These are phyloP conservation scores for Glycyrrhiza uralensis DNA, from an alignment of 306 rosid genomes.

Conservation along the genomic window DNA sequence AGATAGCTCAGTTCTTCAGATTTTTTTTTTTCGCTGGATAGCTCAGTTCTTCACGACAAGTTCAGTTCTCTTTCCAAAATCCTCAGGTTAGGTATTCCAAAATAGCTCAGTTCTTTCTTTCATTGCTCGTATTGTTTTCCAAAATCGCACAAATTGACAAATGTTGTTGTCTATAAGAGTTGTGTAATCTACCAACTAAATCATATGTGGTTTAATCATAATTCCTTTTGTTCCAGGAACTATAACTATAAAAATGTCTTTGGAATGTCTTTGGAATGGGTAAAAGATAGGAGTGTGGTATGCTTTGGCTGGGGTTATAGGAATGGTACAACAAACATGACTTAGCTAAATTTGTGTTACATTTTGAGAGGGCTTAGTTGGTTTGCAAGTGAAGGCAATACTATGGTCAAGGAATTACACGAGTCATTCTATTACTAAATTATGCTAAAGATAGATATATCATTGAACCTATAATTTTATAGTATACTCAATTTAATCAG, in stretches of 20 bases:
- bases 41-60: too few species aligned
- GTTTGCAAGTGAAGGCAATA: not conserved
- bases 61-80: too few species aligned
- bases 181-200: not conserved
- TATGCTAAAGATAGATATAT: not conserved
- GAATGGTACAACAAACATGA: not conserved
- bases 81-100: too few species aligned
- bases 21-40: too few species aligned
- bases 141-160: not conserved
- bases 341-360: not conserved
- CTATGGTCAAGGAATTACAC: not conserved
- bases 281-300: constrained; percentile 6
- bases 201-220: not conserved
- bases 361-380: not conserved
- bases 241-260: not conserved
- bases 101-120: too few species aligned
- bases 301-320: not conserved
- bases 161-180: not conserved
- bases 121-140: not conserved
- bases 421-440: not conserved
- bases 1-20: too few species aligned
- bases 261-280: too few species aligned
- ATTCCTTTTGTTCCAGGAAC: not conserved
- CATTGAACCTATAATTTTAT: not conserved
- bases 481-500: constrained; percentile 7